Conservation (phyloP, 805 yeast genomes). For the Cyberlindnera maritima region DNA sequence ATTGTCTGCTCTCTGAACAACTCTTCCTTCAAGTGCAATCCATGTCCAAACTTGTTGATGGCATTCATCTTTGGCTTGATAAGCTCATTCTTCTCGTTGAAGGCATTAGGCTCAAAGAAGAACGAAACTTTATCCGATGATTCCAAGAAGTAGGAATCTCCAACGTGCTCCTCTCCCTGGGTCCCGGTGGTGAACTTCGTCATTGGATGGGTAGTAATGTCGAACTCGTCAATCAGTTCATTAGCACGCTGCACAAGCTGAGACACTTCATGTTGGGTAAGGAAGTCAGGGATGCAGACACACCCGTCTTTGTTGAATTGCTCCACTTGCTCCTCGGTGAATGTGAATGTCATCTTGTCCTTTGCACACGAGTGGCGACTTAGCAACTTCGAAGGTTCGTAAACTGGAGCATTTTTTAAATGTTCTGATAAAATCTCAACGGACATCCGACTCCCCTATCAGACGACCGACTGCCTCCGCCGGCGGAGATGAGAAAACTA, state of each 20-base stretch:
- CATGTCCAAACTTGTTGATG: slow-evolving; percentile 79
- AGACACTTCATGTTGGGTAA: slow-evolving; percentile 40
- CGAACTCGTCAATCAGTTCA: slow-evolving; percentile 45
- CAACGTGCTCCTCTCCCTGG: slow-evolving; percentile 54
- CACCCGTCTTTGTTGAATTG: slow-evolving; percentile 57
- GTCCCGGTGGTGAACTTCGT: slow-evolving; percentile 65
- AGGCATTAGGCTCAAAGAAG: slow-evolving; percentile 72
- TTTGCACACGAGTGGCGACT: not conserved
- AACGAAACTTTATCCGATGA: slow-evolving; percentile 67
- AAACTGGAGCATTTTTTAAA: too few relatives aligned
- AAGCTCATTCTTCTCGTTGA: slow-evolving; percentile 50
- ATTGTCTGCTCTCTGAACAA: slow-evolving; percentile 51
- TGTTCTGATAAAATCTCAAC: too few relatives aligned
- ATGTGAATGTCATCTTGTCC: slow-evolving; percentile 7
- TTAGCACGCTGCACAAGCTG: slow-evolving; percentile 42
- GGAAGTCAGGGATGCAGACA: slow-evolving; percentile 55
- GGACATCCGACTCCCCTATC: too few relatives aligned
- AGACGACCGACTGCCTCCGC: too few relatives aligned
- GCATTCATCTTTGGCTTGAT: slow-evolving; percentile 51
- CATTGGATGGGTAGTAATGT: slow-evolving; percentile 57
- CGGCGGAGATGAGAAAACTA: too few relatives aligned
- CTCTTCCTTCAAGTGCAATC: slow-evolving; percentile 54
- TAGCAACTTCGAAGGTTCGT: too few relatives aligned
- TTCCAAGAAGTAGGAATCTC: slow-evolving; percentile 67
- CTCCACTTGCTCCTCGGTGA: slow-evolving; percentile 41